A percentile compares a stretch with the other conserved stretches of the same genome.
These are phyloP conservation scores for Psilocybe subaeruginosa DNA, from an alignment of 768 basidiomycete species.

Conservation along the genomic window DNA sequence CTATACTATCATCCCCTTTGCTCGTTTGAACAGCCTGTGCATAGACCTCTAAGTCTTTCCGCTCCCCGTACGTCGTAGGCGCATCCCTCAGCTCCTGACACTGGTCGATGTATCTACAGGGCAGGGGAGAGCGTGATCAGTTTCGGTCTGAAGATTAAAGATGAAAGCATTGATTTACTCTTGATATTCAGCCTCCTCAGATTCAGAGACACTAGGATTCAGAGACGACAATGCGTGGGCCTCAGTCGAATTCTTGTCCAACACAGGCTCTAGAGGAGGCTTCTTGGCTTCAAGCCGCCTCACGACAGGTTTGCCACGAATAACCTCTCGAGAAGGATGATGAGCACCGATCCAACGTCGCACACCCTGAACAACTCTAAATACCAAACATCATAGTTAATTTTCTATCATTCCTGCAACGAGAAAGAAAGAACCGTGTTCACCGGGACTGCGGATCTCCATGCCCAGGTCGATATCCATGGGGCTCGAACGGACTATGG, in stretches of 20 bases:
- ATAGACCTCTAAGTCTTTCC: conserved; percentile 63
- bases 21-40: conserved; percentile 50
- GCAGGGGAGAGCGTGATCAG: background rate
- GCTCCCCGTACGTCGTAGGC: conserved; percentile 54
- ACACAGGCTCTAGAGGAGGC: conserved; percentile 28
- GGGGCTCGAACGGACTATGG: conserved; percentile 76
- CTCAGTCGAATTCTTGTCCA: conserved; percentile 57
- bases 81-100: conserved; percentile 66
- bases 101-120: conserved; percentile 71
- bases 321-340: conserved; percentile 44
- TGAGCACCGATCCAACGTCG: conserved; percentile 75
- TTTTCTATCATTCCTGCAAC: background rate
- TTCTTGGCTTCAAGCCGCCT: conserved; percentile 41
- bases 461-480: conserved; percentile 37
- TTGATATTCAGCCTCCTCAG: conserved; percentile 74
- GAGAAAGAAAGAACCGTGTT: background rate
- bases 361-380: conserved; percentile 77
- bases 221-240: conserved; percentile 59
- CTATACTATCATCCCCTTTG: conserved; percentile 36
- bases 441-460: conserved; percentile 39
- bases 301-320: conserved; percentile 35
- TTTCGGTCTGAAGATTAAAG: too few species aligned
- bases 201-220: conserved; percentile 62
- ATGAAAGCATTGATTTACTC: conserved; percentile 39
- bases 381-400: background rate